Evolutionary conservation across 768 basidiomycete species (phyloP).

Genomic region (Saitozyma sp.): DNA sequence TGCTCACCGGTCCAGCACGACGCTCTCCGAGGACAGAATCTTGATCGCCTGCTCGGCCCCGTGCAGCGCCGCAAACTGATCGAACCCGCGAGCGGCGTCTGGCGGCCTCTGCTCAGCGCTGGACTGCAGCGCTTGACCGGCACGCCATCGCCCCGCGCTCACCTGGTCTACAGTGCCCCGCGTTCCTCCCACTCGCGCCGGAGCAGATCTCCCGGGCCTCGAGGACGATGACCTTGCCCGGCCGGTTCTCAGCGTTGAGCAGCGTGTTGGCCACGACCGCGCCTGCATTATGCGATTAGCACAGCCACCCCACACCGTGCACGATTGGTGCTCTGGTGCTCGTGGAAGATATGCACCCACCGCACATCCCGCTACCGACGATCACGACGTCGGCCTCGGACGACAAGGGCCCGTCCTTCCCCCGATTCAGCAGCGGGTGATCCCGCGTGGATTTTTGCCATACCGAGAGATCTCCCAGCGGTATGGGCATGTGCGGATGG

Average conservation of each 20-base stretch:
- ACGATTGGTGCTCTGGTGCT: background rate
- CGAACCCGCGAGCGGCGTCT: conserved; percentile 22
- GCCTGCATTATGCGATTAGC: conserved; percentile 9
- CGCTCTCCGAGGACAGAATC: conserved; percentile 37
- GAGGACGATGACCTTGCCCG: conserved; percentile 61
- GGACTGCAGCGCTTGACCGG: background rate
- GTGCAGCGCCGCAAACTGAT: conserved; percentile 54
- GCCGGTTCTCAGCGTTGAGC: conserved; percentile 21
- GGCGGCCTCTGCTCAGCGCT: background rate
- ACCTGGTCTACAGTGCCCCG: conserved; percentile 42
- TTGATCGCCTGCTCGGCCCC: conserved; percentile 34
- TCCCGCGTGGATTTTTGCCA: conserved; percentile 33
- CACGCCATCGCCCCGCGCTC: background rate
- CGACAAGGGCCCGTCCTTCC: conserved; percentile 25
- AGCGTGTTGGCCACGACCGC: conserved; percentile 27
- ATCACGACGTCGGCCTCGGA: conserved; percentile 35
- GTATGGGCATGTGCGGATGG: conserved; percentile 30
- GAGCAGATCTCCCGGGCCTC: conserved; percentile 70
- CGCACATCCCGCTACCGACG: conserved; percentile 35
- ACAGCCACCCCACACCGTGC: background rate
- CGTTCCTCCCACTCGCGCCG: conserved; percentile 65
- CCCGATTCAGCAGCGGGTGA: conserved; percentile 32
- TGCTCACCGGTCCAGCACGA: conserved; percentile 72
- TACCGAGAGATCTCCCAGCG: conserved; percentile 25
- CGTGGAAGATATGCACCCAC: conserved; percentile 12